Conservation (phyloP, 2,329 filamentous ascomycete genomes). For the Apiospora malaysiana region DNA sequence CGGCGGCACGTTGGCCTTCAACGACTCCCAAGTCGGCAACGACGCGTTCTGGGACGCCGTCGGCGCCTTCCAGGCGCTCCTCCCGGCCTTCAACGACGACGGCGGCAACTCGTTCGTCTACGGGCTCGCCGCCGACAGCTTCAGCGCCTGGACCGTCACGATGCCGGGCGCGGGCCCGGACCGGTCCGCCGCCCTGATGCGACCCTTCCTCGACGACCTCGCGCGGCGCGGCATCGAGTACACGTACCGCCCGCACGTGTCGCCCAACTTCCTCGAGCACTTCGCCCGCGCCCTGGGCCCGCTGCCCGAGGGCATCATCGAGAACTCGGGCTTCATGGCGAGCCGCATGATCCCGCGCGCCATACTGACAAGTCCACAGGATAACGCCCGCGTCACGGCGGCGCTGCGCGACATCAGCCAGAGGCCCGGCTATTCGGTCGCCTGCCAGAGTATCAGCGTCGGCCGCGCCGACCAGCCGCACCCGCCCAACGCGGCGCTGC, state of each 20-base stretch:
- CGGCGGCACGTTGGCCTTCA: neutral
- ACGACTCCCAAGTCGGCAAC: slow-evolving; percentile 8
- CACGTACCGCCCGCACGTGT: slow-evolving; percentile 35
- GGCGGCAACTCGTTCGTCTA: slow-evolving; percentile 26
- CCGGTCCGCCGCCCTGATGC: neutral
- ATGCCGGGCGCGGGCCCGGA: neutral
- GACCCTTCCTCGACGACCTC: slow-evolving; percentile 2
- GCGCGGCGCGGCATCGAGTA: neutral
- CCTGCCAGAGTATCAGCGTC: slow-evolving; percentile 28
- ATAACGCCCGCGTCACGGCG: slow-evolving; percentile 38
- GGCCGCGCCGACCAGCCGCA: slow-evolving; percentile 29
- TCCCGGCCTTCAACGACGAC: slow-evolving; percentile 20
- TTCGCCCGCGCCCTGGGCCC: slow-evolving; percentile 44
- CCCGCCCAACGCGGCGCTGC: slow-evolving; percentile 39
- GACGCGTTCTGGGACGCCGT: slow-evolving; percentile 21
- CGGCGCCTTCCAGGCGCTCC: slow-evolving; percentile 11
- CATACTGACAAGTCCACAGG: slow-evolving; percentile 37
- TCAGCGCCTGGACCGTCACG: slow-evolving; percentile 10
- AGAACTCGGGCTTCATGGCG: slow-evolving; percentile 39
- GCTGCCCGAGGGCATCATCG: slow-evolving; percentile 41
- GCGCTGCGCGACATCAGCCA: slow-evolving; percentile 32
- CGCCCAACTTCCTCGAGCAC: slow-evolving; percentile 38
- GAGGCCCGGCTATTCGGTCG: neutral
- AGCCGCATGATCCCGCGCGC: slow-evolving; percentile 42
- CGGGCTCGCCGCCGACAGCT: slow-evolving; percentile 12